Evolutionary conservation across 331 rosid genomes (phyloP).

Genomic region (Rhamnella rubrinervis): DNA sequence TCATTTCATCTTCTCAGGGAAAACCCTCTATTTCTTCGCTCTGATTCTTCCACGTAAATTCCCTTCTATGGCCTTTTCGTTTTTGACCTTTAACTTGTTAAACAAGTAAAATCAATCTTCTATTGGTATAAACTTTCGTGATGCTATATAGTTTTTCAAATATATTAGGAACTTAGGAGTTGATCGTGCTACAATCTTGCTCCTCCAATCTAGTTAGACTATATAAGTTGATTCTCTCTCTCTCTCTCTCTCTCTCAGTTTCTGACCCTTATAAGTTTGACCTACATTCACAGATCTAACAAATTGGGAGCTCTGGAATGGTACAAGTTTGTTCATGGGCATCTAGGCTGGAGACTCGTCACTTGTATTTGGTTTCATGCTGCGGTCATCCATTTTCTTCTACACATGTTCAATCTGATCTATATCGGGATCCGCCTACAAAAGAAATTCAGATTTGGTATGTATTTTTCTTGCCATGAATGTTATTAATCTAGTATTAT

Average conservation of each 20-base stretch:
- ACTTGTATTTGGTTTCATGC: constrained; percentile 27
- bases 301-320: constrained; percentile 27
- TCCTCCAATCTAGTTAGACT: no score
- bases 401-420: constrained; percentile 26
- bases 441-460: constrained; percentile 28
- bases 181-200: no score
- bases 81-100: no score
- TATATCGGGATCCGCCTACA: constrained; percentile 23
- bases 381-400: constrained; percentile 26
- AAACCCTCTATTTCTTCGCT: no score
- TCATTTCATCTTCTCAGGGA: no score
- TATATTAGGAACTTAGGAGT: no score
- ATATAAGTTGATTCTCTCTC: no score
- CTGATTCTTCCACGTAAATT: no score
- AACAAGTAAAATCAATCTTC: no score
- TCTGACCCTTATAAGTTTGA: neutral
- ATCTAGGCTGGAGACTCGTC: constrained; percentile 29
- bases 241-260: neutral
- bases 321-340: constrained; percentile 17
- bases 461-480: neutral
- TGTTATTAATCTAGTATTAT: neutral
- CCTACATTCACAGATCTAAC: constrained; percentile 18
- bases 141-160: no score
- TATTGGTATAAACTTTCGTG: no score
- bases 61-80: no score